These are phyloP conservation scores for Syzygium jambos DNA, from an alignment of 345 rosid genomes.

Conservation along the genomic window DNA sequence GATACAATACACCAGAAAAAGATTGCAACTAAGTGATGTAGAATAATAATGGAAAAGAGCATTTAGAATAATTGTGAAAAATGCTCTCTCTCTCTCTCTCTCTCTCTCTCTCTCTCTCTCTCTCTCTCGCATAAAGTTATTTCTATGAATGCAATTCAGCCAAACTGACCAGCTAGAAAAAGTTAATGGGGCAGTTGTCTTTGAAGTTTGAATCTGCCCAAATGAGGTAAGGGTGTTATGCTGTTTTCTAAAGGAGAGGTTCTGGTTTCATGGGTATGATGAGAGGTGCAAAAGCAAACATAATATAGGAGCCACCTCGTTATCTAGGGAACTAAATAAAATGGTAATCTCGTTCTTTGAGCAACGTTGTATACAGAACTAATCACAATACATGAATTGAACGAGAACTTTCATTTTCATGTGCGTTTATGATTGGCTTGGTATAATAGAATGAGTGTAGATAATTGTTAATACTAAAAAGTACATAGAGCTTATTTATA, in stretches of 20 bases:
- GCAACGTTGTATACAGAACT: neutral
- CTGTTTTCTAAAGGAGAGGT: neutral
- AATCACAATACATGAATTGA: neutral
- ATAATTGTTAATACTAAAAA: neutral
- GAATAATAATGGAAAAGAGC: neutral
- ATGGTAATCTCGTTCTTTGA: neutral
- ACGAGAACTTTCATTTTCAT: neutral
- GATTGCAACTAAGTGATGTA: constrained; percentile 1
- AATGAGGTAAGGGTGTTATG: neutral
- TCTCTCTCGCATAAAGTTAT: neutral
- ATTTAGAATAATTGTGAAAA: constrained; percentile 7
- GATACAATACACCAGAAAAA: neutral
- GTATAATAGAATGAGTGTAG: neutral
- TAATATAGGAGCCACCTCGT: neutral
- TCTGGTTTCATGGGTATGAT: neutral
- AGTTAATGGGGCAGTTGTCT: neutral
- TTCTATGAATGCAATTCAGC: constrained; percentile 10
- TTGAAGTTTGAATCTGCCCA: neutral
- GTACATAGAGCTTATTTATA: neutral
- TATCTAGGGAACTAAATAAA: neutral
- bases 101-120: neutral
- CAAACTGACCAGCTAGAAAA: constrained; percentile 22
- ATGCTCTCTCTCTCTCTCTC: too few species aligned
- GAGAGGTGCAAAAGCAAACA: neutral
- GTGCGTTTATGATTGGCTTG: neutral